Evolutionary conservation across 805 yeast genomes (phyloP).

Genomic region (Saccharomyces kudriavzevii): DNA sequence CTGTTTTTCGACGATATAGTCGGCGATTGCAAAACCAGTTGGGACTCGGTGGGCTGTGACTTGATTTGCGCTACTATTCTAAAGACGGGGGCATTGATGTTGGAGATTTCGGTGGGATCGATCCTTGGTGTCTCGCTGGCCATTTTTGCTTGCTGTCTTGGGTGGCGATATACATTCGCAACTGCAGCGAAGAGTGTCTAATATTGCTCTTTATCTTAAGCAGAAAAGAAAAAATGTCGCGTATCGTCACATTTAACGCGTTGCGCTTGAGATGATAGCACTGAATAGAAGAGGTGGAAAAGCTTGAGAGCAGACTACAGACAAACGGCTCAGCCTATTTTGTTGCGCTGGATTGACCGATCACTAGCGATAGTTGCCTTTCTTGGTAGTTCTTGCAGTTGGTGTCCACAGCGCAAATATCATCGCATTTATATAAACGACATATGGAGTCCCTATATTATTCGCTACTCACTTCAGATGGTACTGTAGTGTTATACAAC

Average conservation of each 20-base stretch:
- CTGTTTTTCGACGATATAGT: conserved; percentile 23
- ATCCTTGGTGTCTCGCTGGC: conserved; percentile 30
- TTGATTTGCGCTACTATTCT: conserved; percentile 29
- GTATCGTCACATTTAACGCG: background rate
- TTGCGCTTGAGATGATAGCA: background rate
- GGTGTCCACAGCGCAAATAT: too few species aligned
- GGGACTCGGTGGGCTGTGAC: conserved; percentile 24
- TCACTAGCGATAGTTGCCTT: too few species aligned
- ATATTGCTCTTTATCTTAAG: background rate
- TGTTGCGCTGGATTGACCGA: background rate
- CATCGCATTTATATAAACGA: too few species aligned
- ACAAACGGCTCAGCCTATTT: background rate
- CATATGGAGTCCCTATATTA: too few species aligned
- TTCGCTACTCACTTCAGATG: too few species aligned
- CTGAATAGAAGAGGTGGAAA: background rate
- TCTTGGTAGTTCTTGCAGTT: too few species aligned
- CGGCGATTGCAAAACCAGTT: conserved; percentile 23
- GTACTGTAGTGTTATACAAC: too few species aligned
- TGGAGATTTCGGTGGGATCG: conserved; percentile 24
- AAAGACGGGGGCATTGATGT: conserved; percentile 22
- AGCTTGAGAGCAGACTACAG: background rate
- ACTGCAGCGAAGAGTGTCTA: background rate
- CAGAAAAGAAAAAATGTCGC: background rate
- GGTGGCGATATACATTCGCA: conserved; percentile 1
- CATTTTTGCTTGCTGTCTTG: conserved; percentile 9